Conservation (phyloP, 805 yeast genomes). For the Wickerhamiella brachini region DNA sequence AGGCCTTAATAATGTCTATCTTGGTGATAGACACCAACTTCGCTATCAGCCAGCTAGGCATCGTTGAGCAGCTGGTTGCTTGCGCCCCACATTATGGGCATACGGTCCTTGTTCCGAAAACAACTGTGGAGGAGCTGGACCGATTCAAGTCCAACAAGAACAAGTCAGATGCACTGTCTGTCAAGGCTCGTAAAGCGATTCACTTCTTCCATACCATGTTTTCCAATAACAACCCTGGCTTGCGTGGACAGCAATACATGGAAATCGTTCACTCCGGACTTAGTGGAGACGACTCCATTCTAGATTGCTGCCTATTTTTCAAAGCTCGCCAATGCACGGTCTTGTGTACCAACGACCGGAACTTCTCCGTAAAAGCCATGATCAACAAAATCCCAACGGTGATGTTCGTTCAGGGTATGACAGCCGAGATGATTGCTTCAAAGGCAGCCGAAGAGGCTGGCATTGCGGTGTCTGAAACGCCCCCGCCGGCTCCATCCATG, state of each 20-base stretch:
- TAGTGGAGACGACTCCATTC: constrained; percentile 62
- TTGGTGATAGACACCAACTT: constrained; percentile 78
- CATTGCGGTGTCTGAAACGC: neutral
- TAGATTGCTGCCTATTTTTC: constrained; percentile 70
- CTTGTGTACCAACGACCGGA: constrained; percentile 70
- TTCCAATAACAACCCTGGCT: constrained; percentile 36
- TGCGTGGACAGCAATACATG: constrained; percentile 49
- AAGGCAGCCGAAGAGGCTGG: constrained; percentile 28
- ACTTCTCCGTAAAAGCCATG: constrained; percentile 66
- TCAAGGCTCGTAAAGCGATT: constrained; percentile 53
- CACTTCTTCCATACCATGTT: constrained; percentile 59
- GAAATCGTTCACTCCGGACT: constrained; percentile 38
- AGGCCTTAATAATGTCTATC: neutral
- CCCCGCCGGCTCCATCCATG: too few relatives aligned
- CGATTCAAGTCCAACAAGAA: constrained; percentile 45
- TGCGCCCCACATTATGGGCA: constrained; percentile 32
- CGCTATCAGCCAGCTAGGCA: constrained; percentile 48
- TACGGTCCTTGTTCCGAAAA: constrained; percentile 50
- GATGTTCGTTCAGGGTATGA: constrained; percentile 31
- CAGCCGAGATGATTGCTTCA: constrained; percentile 33
- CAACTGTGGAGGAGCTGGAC: constrained; percentile 68
- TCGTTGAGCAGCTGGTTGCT: constrained; percentile 39
- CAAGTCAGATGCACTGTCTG: constrained; percentile 5
- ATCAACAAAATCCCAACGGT: constrained; percentile 47
- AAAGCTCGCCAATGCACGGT: constrained; percentile 31